phyloP scores from a whole-genome alignment of 2,329 filamentous ascomycete species.

The Epichloe sp. region DNA sequence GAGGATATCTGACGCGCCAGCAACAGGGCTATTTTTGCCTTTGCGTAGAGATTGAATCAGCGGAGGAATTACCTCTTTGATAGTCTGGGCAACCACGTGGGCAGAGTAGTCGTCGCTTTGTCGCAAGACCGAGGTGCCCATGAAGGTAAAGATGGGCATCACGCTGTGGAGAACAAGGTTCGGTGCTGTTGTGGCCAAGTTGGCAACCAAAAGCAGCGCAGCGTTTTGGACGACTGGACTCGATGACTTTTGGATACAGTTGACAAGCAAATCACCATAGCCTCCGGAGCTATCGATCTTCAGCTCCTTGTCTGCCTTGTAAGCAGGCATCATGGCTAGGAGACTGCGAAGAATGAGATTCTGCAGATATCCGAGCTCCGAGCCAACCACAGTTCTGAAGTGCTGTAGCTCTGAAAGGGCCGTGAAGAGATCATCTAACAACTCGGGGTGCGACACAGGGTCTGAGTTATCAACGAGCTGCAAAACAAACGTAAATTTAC shows the following conservation, averaged over 20 bases:
- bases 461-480: slow-evolving; percentile 76
- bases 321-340: slow-evolving; percentile 68
- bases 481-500: slow-evolving; percentile 72
- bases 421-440: slow-evolving; percentile 70
- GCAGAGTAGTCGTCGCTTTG: slow-evolving; percentile 96
- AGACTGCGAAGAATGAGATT: slow-evolving; percentile 72
- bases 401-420: slow-evolving; percentile 79
- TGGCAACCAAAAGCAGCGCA: slow-evolving; percentile 76
- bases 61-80: slow-evolving; percentile 86
- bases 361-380: slow-evolving; percentile 82
- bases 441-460: slow-evolving; percentile 59
- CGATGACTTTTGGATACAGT: slow-evolving; percentile 82
- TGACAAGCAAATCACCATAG: slow-evolving; percentile 80
- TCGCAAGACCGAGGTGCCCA: slow-evolving; percentile 79
- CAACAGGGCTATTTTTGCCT: slow-evolving; percentile 64
- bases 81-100: slow-evolving; percentile 89
- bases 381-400: slow-evolving; percentile 66
- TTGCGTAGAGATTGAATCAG: slow-evolving; percentile 74
- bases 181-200: slow-evolving; percentile 73
- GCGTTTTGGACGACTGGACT: slow-evolving; percentile 91
- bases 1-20: slow-evolving; percentile 78
- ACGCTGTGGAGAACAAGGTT: slow-evolving; percentile 90
- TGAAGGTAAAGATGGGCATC: slow-evolving; percentile 98
- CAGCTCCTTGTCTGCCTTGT: slow-evolving; percentile 47
- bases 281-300: slow-evolving; percentile 67